phyloP scores from a whole-genome alignment of 768 basidiomycete genomes.

The Asterophora parasitica region DNA sequence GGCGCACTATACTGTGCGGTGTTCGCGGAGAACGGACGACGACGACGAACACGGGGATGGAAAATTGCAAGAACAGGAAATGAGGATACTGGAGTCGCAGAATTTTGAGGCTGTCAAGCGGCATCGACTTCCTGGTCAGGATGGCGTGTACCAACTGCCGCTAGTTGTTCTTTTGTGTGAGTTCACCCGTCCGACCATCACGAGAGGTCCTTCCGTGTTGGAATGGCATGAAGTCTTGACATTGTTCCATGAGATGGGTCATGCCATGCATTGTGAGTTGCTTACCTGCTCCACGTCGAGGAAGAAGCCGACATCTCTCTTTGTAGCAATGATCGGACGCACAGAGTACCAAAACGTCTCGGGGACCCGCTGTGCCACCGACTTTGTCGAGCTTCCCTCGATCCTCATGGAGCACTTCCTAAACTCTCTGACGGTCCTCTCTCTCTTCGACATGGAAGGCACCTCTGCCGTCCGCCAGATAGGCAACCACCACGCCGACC shows the following conservation, averaged over 20 bases:
- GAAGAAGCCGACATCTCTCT: neutral
- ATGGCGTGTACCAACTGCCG: conserved; percentile 81
- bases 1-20: conserved; percentile 96
- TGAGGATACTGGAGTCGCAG: conserved; percentile 41
- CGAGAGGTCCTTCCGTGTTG: conserved; percentile 66
- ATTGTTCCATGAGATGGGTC: conserved; percentile 98
- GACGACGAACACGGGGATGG: conserved; percentile 77
- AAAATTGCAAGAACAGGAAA: conserved; percentile 32
- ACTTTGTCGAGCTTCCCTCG: conserved; percentile 96
- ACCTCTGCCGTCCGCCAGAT: conserved; percentile 40
- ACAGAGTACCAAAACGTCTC: conserved; percentile 98
- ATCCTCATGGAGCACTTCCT: conserved; percentile 99
- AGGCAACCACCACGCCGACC: conserved; percentile 69
- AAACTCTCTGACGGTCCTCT: conserved; percentile 75
- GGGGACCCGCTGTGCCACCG: conserved; percentile 95
- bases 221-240: conserved; percentile 94
- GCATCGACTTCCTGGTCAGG: conserved; percentile 52
- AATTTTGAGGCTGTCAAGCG: conserved; percentile 64
- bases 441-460: conserved; percentile 62
- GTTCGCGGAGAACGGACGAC: conserved; percentile 87
- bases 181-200: conserved; percentile 59
- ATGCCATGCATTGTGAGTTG: conserved; percentile 95
- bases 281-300: neutral
- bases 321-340: conserved; percentile 90
- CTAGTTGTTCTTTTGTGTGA: conserved; percentile 90